Conservation (phyloP, 2,329 filamentous ascomycete genomes). For the Ceratocystis alfenasii region DNA sequence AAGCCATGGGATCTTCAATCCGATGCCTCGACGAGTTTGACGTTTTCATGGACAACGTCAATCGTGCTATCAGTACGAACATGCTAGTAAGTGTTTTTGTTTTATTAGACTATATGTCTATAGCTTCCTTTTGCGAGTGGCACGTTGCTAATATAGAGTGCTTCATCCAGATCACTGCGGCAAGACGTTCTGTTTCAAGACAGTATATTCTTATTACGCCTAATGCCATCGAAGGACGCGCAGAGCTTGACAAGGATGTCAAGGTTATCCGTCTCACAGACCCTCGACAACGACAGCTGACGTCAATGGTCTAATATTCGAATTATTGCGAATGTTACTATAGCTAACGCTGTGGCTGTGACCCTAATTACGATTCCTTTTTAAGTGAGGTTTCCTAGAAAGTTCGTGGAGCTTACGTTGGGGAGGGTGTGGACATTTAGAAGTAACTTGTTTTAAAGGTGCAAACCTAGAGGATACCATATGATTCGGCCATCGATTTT, state of each 20-base stretch:
- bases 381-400: neutral
- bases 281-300: constrained; percentile 40
- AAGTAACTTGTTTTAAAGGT: neutral
- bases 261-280: constrained; percentile 60
- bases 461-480: neutral
- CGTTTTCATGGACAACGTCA: constrained; percentile 98
- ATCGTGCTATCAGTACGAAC: constrained; percentile 81
- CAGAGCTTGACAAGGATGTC: constrained; percentile 53
- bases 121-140: neutral
- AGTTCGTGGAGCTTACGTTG: neutral
- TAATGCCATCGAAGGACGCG: constrained; percentile 59
- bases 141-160: constrained; percentile 3
- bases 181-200: constrained; percentile 71
- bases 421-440: neutral
- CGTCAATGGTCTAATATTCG: constrained; percentile 13
- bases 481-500: neutral
- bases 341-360: too few species aligned
- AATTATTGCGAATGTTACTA: neutral
- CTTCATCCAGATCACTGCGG: constrained; percentile 40
- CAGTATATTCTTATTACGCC: constrained; percentile 97
- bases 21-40: constrained; percentile 96
- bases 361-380: neutral
- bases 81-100: constrained; percentile 59
- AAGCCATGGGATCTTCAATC: constrained; percentile 92
- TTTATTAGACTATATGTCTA: neutral